phyloP scores from a whole-genome alignment of 495 filamentous ascomycete genomes.

The Astrothelium macrocarpum region DNA sequence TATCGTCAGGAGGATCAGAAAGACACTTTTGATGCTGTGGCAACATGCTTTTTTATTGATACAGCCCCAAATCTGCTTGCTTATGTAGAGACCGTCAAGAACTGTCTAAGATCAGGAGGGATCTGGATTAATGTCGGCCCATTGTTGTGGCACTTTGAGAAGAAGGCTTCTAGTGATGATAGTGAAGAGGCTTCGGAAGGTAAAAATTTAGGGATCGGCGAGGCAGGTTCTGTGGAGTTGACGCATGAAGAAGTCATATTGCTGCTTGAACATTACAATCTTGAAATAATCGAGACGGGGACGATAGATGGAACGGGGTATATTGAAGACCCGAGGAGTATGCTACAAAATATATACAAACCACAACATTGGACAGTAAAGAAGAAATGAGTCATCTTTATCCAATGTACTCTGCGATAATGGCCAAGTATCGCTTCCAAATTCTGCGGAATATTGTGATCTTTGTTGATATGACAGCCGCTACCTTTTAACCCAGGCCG shows the following conservation, averaged over 20 bases:
- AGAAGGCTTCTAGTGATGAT: constrained; percentile 39
- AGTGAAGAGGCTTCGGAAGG: constrained; percentile 37
- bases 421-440: not conserved
- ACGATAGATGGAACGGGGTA: constrained; percentile 58
- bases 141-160: constrained; percentile 80
- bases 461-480: not conserved
- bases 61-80: constrained; percentile 86
- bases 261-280: constrained; percentile 67
- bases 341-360: constrained; percentile 72
- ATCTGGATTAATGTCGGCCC: constrained; percentile 86
- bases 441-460: not conserved
- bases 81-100: constrained; percentile 72
- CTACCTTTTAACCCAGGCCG: constrained; percentile 88
- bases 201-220: constrained; percentile 48
- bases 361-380: constrained; percentile 28
- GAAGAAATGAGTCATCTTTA: not conserved
- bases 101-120: constrained; percentile 69
- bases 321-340: constrained; percentile 70
- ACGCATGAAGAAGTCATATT: constrained; percentile 75
- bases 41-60: constrained; percentile 91
- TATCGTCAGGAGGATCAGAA: constrained; percentile 53
- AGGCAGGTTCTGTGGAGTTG: constrained; percentile 77
- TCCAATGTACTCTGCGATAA: not conserved
- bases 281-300: constrained; percentile 49
- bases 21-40: constrained; percentile 66